A percentile compares a stretch with the other conserved stretches of the same genome.
These are phyloP conservation scores for Diplodia mutila DNA, from an alignment of 2,329 filamentous ascomycete genomes.

Conservation along the genomic window DNA sequence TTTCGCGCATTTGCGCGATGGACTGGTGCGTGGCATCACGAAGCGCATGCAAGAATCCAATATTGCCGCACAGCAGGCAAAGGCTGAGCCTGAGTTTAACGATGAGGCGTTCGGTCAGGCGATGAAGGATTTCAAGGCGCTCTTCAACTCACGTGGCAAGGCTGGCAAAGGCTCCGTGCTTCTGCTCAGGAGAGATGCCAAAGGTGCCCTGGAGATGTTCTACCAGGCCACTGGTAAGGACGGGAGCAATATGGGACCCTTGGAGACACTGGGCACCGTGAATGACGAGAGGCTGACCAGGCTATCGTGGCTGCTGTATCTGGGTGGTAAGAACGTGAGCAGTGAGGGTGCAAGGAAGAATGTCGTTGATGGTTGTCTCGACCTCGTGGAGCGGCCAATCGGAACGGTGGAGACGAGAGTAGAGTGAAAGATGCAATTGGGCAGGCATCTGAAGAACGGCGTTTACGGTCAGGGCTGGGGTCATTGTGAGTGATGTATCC, in stretches of 20 bases:
- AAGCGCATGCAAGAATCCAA: slow-evolving; percentile 66
- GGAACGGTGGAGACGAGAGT: slow-evolving; percentile 86
- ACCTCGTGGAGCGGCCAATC: slow-evolving; percentile 83
- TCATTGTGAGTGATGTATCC: background rate
- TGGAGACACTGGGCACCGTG: slow-evolving; percentile 70
- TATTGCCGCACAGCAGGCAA: slow-evolving; percentile 47
- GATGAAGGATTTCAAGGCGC: slow-evolving; percentile 74
- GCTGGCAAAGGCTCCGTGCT: slow-evolving; percentile 81
- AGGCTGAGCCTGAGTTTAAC: slow-evolving; percentile 54
- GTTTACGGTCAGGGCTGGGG: background rate
- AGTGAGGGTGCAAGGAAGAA: slow-evolving; percentile 79
- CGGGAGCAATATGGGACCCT: slow-evolving; percentile 48
- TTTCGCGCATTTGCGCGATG: slow-evolving; percentile 89
- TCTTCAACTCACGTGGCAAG: slow-evolving; percentile 78
- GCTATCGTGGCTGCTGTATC: slow-evolving; percentile 85
- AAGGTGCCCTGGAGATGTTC: slow-evolving; percentile 62
- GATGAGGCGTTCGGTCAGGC: slow-evolving; percentile 77
- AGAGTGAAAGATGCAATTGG: slow-evolving; percentile 36
- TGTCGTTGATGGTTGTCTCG: slow-evolving; percentile 85
- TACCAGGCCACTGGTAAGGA: slow-evolving; percentile 57
- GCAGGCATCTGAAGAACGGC: background rate
- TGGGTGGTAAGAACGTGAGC: slow-evolving; percentile 83
- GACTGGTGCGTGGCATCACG: slow-evolving; percentile 83
- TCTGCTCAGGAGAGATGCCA: slow-evolving; percentile 67
- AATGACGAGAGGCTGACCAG: slow-evolving; percentile 78